Base-by-base conservation (phyloP, 2,329 filamentous ascomycete genomes). In the Periconia macrospinosa region DNA sequence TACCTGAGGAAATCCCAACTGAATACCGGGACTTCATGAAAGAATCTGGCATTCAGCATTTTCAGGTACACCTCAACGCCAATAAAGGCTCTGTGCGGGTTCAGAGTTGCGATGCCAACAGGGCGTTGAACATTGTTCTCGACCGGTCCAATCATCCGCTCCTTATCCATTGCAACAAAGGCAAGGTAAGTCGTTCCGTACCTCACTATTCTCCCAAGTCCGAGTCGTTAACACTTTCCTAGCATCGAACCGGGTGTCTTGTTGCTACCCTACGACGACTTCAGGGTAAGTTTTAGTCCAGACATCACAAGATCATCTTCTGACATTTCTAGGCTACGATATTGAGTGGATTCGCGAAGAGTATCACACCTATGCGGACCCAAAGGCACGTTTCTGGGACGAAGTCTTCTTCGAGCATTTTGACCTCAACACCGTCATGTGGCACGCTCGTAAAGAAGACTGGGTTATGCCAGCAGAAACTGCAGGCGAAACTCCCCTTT, bases 181-280 rank as follows among this genome's bases (percentile, higher is more conserved):
- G 92, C 69, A 94, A 87, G 76, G 84, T 86, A 51, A 20, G 54
- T 47, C 42, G 41, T 35, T n/a, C 23, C 23, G 8, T 27, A 3
- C 14, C 13, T 43, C 30, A 30, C 23, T 6, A 10, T 18, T 10
- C 46, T 20, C 45, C 19, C 11, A 18, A 27, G 8, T 27, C 8
- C 23, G 23, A 49, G 47, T 18, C 41, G 13, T 42, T 55, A 47
- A 54, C 19, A 3, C 18, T 17, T 27, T 3, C 47, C 2, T 46
- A 90, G 82, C 92, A 97, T 69, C 88, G 92, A 53, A 96, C 92
- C 17, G 92, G 92, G 19, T 96, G 92, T 68, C 88, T 94, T n/a
- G 83, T 92, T 46, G 92, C 86, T 17, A 86, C 89, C 53, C 82
- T 95, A 57, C 86, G 92, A 58, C 90, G 89, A 69, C 75, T 90